Evolutionary conservation across 352 stramenopile species (phyloP).

Genomic region (Globisporangium splendens): DNA sequence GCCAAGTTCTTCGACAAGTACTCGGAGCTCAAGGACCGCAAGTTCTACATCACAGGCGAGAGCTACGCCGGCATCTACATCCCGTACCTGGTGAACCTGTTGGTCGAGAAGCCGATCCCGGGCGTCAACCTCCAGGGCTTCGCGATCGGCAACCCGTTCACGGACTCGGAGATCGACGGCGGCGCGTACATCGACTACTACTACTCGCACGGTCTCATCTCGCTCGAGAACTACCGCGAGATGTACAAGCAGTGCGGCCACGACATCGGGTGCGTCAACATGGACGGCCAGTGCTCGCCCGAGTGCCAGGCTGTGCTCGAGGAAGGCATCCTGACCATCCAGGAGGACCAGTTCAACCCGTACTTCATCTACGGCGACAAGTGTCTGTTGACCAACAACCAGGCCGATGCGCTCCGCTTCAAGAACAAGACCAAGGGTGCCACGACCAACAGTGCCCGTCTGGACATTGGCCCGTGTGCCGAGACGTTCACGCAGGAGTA

Average conservation of each 20-base stretch:
- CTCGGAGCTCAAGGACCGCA: constrained; percentile 58
- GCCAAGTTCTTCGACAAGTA: constrained; percentile 67
- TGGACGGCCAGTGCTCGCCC: constrained; percentile 33
- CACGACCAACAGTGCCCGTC: constrained; percentile 21
- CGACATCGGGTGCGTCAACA: constrained; percentile 63
- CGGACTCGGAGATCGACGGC: constrained; percentile 53
- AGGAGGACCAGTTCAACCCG: constrained; percentile 53
- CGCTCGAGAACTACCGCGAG: constrained; percentile 67
- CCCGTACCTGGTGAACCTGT: constrained; percentile 71
- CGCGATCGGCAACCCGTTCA: constrained; percentile 76
- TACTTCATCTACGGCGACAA: constrained; percentile 85
- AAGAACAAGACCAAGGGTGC: constrained; percentile 25
- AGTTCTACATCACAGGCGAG: constrained; percentile 84
- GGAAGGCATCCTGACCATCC: constrained; percentile 39
- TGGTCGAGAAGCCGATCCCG: constrained; percentile 61
- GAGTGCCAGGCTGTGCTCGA: constrained; percentile 46
- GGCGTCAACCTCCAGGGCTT: constrained; percentile 74
- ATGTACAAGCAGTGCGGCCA: constrained; percentile 51
- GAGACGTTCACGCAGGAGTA: constrained; percentile 69
- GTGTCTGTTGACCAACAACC: constrained; percentile 59
- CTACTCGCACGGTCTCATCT: constrained; percentile 85
- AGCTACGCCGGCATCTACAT: constrained; percentile 91
- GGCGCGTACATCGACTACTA: constrained; percentile 82
- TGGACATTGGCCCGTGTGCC: constrained; percentile 60
- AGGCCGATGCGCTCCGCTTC: constrained; percentile 46